Conservation (phyloP, 2,329 filamentous ascomycete genomes). For the Dendryphion nanum region DNA sequence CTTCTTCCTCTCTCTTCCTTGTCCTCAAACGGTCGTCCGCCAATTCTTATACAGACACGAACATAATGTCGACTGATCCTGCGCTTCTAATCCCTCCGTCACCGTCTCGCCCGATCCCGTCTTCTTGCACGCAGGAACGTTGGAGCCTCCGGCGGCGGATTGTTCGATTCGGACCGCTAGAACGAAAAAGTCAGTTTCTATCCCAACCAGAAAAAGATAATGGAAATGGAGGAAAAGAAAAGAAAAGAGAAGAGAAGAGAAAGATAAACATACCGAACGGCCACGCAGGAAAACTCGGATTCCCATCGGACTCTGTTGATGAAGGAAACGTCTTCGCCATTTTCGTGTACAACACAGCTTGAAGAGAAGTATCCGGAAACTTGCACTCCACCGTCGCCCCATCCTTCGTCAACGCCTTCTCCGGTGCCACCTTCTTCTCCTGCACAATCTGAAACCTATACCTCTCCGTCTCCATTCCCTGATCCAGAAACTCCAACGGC, state of each 20-base stretch:
- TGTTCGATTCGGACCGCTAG: conserved; percentile 56
- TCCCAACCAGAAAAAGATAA: not conserved
- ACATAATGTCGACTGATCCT: conserved; percentile 40
- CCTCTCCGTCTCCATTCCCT: conserved; percentile 51
- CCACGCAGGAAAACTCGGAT: conserved; percentile 33
- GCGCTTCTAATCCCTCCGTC: conserved; percentile 31
- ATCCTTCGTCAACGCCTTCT: conserved; percentile 42
- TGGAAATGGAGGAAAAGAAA: conserved; percentile 1
- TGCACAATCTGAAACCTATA: conserved; percentile 58
- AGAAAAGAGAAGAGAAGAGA: too few relatives aligned
- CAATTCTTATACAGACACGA: conserved; percentile 49
- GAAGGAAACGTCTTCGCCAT: conserved; percentile 42
- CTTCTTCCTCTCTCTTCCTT: too few relatives aligned
- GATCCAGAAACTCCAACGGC: conserved; percentile 51
- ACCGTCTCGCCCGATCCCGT: conserved; percentile 32
- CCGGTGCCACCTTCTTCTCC: conserved; percentile 54
- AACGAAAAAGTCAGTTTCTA: too few relatives aligned
- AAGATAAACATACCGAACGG: conserved; percentile 29
- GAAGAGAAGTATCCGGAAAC: conserved; percentile 57
- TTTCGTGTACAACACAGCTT: conserved; percentile 62
- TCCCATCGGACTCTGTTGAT: conserved; percentile 27
- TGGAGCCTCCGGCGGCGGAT: conserved; percentile 47
- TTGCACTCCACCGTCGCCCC: conserved; percentile 55
- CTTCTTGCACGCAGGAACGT: conserved; percentile 56
- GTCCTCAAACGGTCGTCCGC: conserved; percentile 17